Percentiles rank a stretch among this genome's conserved stretches.
phyloP scores from a whole-genome alignment of 352 stramenopile genomes.

The Pythium plurisporium region DNA sequence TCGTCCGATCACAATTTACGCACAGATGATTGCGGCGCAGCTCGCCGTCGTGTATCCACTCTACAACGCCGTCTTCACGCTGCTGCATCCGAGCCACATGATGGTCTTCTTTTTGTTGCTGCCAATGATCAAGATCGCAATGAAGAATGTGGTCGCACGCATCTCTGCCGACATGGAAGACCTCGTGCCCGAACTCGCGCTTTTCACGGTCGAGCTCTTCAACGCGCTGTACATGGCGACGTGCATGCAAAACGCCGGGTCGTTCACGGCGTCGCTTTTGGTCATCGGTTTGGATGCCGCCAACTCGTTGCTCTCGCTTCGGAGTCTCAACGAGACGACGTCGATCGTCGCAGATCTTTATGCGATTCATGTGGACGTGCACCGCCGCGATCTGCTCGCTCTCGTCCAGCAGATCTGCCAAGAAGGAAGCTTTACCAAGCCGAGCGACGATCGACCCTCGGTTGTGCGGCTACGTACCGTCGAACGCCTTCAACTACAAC shows the following conservation, averaged over 20 bases:
- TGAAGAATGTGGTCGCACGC: not conserved
- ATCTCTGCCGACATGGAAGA: conserved; percentile 2
- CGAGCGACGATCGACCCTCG: too few relatives aligned
- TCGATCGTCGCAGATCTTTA: too few relatives aligned
- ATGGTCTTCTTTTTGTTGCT: not conserved
- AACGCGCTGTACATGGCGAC: conserved; percentile 5
- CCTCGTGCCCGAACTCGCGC: conserved; percentile 5
- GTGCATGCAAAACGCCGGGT: conserved; percentile 5
- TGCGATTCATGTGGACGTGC: not conserved
- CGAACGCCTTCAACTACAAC: too few relatives aligned
- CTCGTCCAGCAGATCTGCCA: not conserved
- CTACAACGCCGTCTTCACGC: conserved; percentile 4
- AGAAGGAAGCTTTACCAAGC: too few relatives aligned
- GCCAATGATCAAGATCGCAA: not conserved
- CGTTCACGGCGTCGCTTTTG: not conserved
- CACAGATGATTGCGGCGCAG: conserved; percentile 1
- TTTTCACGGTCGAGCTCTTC: conserved; percentile 11
- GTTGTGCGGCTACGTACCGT: too few relatives aligned
- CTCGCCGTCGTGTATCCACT: conserved; percentile 1
- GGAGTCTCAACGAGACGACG: too few relatives aligned
- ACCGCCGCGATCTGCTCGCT: not conserved
- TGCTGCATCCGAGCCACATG: not conserved
- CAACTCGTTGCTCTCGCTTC: not conserved
- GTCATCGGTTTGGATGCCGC: not conserved
- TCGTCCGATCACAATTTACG: not conserved